A percentile compares a stretch with the other conserved stretches of the same genome.
Conservation (phyloP, 768 basidiomycete species). For the Imleria badia region DNA sequence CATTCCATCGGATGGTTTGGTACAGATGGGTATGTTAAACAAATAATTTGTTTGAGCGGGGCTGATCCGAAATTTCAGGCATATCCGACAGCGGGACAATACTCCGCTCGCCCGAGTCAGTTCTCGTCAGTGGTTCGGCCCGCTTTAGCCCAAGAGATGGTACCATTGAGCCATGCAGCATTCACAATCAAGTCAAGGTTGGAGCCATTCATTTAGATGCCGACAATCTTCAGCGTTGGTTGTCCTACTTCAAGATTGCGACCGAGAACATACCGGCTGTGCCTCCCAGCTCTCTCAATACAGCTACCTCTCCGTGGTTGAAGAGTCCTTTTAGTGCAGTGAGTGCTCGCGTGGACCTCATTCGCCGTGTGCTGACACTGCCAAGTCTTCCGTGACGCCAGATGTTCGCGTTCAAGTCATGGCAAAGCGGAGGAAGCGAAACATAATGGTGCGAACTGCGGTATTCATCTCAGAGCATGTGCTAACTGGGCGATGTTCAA, state of each 20-base stretch:
- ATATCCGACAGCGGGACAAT: constrained; percentile 36
- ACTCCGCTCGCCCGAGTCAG: constrained; percentile 45
- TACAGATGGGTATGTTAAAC: constrained; percentile 30
- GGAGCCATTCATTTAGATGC: constrained; percentile 48
- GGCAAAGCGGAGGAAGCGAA: constrained; percentile 19
- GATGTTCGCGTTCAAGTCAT: constrained; percentile 9
- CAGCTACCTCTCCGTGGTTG: constrained; percentile 24
- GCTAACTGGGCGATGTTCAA: constrained; percentile 7
- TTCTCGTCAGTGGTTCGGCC: constrained; percentile 47
- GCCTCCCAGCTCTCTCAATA: constrained; percentile 3
- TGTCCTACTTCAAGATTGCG: constrained; percentile 10
- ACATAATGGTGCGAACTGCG: constrained; percentile 15
- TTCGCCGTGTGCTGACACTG: constrained; percentile 2
- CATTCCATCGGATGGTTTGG: constrained; percentile 25
- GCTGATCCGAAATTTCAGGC: constrained; percentile 8
- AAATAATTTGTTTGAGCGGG: not conserved
- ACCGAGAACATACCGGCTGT: constrained; percentile 1
- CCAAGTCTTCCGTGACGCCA: constrained; percentile 20
- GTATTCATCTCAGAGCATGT: not conserved
- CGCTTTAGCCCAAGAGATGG: constrained; percentile 61
- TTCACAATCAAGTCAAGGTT: constrained; percentile 45
- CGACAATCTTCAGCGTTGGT: constrained; percentile 34
- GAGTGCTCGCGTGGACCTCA: constrained; percentile 3
- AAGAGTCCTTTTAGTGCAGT: constrained; percentile 28
- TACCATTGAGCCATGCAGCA: constrained; percentile 50